Evolutionary conservation across 192 early-diverging fungal species (phyloP).

Genomic region (Paraglomus brasilianum): DNA sequence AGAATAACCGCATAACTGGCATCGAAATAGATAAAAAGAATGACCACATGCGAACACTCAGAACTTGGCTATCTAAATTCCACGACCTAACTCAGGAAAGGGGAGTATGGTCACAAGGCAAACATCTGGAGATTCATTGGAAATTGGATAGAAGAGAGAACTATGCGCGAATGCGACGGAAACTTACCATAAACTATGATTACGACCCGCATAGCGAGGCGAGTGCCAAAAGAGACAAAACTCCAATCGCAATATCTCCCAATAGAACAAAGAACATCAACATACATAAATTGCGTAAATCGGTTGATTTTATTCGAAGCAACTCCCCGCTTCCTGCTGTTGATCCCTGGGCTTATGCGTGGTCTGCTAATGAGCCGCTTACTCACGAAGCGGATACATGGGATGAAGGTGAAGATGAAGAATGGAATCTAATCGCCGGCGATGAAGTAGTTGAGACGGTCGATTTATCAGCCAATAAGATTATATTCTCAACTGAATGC

Average conservation of each 20-base stretch:
- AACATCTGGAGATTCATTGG: conserved; percentile 27
- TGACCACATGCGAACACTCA: conserved; percentile 12
- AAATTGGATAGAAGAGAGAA: conserved; percentile 28
- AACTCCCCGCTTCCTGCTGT: neutral
- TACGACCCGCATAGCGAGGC: conserved; percentile 30
- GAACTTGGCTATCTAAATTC: conserved; percentile 29
- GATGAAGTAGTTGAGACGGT: conserved; percentile 27
- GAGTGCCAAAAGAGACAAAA: conserved; percentile 30
- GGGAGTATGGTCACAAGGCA: conserved; percentile 18
- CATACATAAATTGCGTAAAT: conserved; percentile 15
- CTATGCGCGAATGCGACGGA: conserved; percentile 29
- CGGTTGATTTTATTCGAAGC: neutral
- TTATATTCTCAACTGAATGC: conserved; percentile 22
- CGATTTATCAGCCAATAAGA: conserved; percentile 14
- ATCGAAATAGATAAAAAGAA: conserved; percentile 28
- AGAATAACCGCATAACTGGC: conserved; percentile 7
- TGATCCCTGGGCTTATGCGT: conserved; percentile 27
- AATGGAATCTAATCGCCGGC: conserved; percentile 26
- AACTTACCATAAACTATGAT: conserved; percentile 31
- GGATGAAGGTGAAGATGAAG: conserved; percentile 18
- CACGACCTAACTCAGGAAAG: conserved; percentile 32
- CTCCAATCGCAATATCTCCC: neutral
- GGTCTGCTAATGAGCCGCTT: neutral
- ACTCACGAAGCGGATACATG: conserved; percentile 11
- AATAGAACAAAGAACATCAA: conserved; percentile 7